Conservation (phyloP, 169 alveolate genomes). For the Neospora caninum region DNA sequence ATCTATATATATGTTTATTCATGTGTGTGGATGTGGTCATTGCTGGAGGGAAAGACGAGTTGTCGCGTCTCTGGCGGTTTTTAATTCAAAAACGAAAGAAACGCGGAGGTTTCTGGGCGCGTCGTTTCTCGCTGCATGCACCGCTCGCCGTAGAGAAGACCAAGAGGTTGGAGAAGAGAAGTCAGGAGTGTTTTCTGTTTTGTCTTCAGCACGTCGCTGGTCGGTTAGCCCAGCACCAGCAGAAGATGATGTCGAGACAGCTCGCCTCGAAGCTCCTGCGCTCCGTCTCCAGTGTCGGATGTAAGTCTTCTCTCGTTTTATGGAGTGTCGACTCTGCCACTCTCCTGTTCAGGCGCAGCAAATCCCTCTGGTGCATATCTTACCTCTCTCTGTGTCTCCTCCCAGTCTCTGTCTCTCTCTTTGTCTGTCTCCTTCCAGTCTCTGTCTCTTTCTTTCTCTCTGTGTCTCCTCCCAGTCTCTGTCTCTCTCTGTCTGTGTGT, state of each 20-base stretch:
- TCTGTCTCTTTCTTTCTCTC: background rate
- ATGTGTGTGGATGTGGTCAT: too few relatives aligned
- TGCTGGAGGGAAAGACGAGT: too few relatives aligned
- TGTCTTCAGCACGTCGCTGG: background rate
- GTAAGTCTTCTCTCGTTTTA: background rate
- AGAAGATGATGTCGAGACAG: constrained; percentile 9
- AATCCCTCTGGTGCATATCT: too few relatives aligned
- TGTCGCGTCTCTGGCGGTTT: too few relatives aligned
- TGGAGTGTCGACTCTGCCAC: background rate
- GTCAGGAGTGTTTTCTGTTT: too few relatives aligned
- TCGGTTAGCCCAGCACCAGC: constrained; percentile 20
- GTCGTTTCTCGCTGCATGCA: too few relatives aligned
- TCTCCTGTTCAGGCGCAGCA: background rate
- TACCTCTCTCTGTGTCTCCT: background rate
- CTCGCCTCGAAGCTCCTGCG: constrained; percentile 16
- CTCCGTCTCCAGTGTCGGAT: constrained; percentile 28
- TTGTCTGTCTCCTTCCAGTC: background rate
- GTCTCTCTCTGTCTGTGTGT: background rate
- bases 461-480: background rate
- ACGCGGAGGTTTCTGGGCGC: too few relatives aligned
- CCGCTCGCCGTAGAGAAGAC: too few relatives aligned
- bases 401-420: background rate
- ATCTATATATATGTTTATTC: too few relatives aligned
- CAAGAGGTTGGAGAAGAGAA: too few relatives aligned
- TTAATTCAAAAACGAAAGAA: too few relatives aligned